Evolutionary conservation across 352 stramenopile genomes (phyloP).

Genomic region (Phytophthora tentaculata): DNA sequence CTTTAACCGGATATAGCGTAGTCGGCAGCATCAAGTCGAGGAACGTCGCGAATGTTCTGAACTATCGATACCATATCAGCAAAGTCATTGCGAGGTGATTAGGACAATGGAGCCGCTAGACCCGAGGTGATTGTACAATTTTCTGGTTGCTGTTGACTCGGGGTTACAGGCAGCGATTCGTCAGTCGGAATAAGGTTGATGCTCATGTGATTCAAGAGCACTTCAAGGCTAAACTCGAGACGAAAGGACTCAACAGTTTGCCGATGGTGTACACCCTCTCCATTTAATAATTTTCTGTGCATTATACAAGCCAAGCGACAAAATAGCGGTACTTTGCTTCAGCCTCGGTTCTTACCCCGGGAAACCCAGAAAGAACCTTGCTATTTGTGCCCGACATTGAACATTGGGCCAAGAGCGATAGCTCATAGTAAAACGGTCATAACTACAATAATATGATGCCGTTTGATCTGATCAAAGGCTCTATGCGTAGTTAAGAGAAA

Average conservation of each 20-base stretch:
- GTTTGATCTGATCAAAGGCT: too few relatives aligned
- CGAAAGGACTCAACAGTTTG: slow-evolving; percentile 60
- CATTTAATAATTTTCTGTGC: slow-evolving; percentile 50
- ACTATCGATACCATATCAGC: slow-evolving; percentile 27
- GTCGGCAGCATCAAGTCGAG: slow-evolving; percentile 30
- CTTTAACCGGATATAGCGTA: slow-evolving; percentile 29
- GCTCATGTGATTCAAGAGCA: slow-evolving; percentile 63
- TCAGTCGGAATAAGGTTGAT: slow-evolving; percentile 47
- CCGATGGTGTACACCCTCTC: slow-evolving; percentile 59
- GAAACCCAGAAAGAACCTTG: slow-evolving; percentile 14
- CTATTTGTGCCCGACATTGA: too few relatives aligned
- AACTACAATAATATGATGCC: too few relatives aligned
- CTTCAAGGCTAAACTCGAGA: slow-evolving; percentile 68
- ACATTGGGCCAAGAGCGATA: too few relatives aligned
- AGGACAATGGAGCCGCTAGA: not conserved
- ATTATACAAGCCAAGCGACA: slow-evolving; percentile 61
- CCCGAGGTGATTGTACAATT: too few relatives aligned
- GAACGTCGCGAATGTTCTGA: slow-evolving; percentile 38
- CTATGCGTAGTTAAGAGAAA: too few relatives aligned
- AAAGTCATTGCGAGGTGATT: slow-evolving; percentile 27
- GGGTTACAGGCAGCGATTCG: not conserved
- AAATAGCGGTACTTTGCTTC: slow-evolving; percentile 40
- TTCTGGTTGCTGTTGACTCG: slow-evolving; percentile 4
- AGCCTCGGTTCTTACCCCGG: slow-evolving; percentile 4
- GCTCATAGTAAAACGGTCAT: too few relatives aligned